Base-by-base conservation (phyloP, 106 monocot genomes). In the Dioscorea zingiberensis region DNA sequence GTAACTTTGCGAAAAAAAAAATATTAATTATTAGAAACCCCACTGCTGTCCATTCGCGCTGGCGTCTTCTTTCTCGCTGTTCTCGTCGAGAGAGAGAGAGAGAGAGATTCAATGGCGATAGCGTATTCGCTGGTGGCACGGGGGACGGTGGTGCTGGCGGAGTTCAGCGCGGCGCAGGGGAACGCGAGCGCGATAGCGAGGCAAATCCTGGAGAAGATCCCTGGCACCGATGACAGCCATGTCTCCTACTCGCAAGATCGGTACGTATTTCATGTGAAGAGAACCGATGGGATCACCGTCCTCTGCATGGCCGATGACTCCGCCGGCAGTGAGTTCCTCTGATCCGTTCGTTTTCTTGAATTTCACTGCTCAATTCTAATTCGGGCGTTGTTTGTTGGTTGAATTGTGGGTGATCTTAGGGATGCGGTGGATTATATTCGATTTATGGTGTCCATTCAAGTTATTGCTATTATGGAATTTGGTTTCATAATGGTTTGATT, bases 211-310 rank as follows among this genome's bases (percentile, higher is more conserved):
- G 98, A 99, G 65, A 84, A 75, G 71, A 84, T 99, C 58, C 80
- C 93, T 1, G 80, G 82, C 23, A 58, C 61, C 48, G 59, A 85
- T 18, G 98, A 99, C 63, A 82, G 86, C 81, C 84, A 93, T 68
- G 74, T 99, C 19, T 99, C 89, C 32, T 99, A 93, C 70, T 89
- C 98, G 17, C 98, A 99, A 71, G 93, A 99, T 22, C 85, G 89
- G 19, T 84, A 78, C 68, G 76, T 89, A 64, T 99, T 99, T 81
- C 98, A 99, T 65, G 98, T 87, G 68, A 93, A 89, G 78, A 76
- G 98, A 65, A 93, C 98, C 63, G 98, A 99, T 45, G 98, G 93
- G 55, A 82, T 99, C 89, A 93, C 98, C 74, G 89, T 84, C 28
- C 89, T 99, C 60, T 99, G 98, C 74, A 82, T 99, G 81, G 98